phyloP scores from a whole-genome alignment of 2,329 filamentous ascomycete genomes.

The Fusarium sp. region DNA sequence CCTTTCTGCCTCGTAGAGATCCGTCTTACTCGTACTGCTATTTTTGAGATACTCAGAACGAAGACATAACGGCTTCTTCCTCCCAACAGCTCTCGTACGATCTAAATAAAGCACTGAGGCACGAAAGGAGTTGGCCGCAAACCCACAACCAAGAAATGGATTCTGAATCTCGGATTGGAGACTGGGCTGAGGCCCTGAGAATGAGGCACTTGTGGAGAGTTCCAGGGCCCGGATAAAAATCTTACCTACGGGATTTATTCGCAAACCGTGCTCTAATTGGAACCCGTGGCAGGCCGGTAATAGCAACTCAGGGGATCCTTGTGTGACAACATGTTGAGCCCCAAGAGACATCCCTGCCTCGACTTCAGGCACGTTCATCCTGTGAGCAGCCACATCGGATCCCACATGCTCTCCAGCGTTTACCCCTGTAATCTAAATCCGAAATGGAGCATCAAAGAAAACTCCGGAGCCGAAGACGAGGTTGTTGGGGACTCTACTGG shows the following conservation, averaged over 20 bases:
- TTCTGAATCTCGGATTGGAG: neutral
- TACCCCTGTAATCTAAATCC: neutral
- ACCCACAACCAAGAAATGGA: neutral
- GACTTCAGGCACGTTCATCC: neutral
- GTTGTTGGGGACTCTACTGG: neutral
- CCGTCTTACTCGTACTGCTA: neutral
- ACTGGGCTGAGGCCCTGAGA: neutral
- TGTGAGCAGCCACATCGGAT: neutral
- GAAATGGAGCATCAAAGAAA: neutral
- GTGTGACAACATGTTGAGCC: neutral
- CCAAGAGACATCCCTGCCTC: neutral
- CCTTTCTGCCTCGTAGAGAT: neutral
- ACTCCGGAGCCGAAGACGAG: neutral
- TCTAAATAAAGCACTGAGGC: neutral
- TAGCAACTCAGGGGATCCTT: neutral
- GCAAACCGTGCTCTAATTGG: neutral
- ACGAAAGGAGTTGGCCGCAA: neutral
- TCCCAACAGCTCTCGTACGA: neutral
- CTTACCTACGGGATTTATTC: conserved; percentile 1
- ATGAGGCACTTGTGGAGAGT: neutral
- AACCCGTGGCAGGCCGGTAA: neutral
- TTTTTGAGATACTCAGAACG: neutral
- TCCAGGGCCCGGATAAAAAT: neutral
- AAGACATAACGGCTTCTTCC: neutral
- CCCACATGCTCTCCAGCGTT: neutral